These are phyloP conservation scores for Blastocladiella emersonii DNA, from an alignment of 371 early-diverging fungal genomes.

Conservation along the genomic window DNA sequence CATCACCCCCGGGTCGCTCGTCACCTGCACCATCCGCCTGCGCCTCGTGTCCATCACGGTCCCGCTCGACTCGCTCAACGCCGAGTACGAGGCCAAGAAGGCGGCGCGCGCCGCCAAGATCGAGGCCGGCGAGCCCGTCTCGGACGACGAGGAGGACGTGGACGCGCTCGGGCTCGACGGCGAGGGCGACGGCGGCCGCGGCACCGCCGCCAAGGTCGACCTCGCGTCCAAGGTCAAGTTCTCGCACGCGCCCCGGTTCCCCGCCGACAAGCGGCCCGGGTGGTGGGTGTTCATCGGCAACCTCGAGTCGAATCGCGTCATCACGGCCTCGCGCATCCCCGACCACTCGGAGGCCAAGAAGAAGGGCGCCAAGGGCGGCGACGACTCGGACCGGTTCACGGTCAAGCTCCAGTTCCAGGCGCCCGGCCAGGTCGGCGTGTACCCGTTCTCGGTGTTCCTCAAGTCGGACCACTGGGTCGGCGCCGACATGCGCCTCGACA, in stretches of 20 bases:
- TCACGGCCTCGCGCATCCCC: conserved; percentile 59
- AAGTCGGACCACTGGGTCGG: conserved; percentile 82
- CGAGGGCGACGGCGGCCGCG: conserved; percentile 9
- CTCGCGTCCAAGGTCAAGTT: neutral
- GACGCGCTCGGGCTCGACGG: conserved; percentile 3
- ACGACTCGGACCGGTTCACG: conserved; percentile 43
- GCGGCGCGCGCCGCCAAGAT: conserved; percentile 16
- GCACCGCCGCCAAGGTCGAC: conserved; percentile 11
- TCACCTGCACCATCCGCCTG: conserved; percentile 34
- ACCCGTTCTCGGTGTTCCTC: conserved; percentile 65
- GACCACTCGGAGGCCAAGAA: too few relatives aligned
- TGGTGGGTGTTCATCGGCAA: conserved; percentile 92
- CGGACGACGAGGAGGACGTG: conserved; percentile 20
- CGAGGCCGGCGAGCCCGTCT: conserved; percentile 12
- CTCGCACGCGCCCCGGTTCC: conserved; percentile 2
- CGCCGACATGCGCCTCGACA: conserved; percentile 38
- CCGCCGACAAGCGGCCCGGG: conserved; percentile 49
- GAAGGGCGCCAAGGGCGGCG: too few relatives aligned
- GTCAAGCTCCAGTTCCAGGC: conserved; percentile 84
- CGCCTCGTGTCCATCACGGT: conserved; percentile 4
- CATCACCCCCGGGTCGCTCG: conserved; percentile 62
- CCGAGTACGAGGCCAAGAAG: conserved; percentile 6
- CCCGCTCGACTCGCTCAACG: neutral
- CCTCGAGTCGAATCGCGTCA: conserved; percentile 62
- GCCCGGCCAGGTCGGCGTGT: conserved; percentile 70